Evolutionary conservation across 2,329 filamentous ascomycete species (phyloP).

Genomic region (Phaeosphaeria sp.): DNA sequence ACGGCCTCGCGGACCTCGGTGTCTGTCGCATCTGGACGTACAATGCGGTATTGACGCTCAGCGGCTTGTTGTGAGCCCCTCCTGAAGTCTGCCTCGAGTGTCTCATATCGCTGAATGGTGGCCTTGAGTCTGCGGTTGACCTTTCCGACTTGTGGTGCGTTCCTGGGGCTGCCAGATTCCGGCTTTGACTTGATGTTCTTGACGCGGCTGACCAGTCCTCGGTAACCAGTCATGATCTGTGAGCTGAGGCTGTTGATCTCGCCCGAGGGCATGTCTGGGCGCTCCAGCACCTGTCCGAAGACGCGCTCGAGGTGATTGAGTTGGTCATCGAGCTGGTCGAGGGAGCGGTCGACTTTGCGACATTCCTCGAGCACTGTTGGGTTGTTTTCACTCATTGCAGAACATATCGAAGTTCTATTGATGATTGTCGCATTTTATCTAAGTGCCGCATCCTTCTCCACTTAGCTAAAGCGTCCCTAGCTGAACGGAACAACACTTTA

Average conservation of each 20-base stretch:
- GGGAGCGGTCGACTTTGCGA: conserved; percentile 77
- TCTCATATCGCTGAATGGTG: conserved; percentile 82
- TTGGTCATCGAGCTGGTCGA: conserved; percentile 75
- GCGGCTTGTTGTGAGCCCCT: conserved; percentile 83
- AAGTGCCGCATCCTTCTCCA: too few species aligned
- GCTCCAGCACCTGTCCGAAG: conserved; percentile 75
- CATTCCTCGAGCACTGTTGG: conserved; percentile 91
- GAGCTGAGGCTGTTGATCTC: conserved; percentile 75
- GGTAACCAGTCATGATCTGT: conserved; percentile 84
- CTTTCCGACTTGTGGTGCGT: conserved; percentile 80
- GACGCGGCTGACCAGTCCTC: conserved; percentile 78
- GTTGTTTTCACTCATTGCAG: too few species aligned
- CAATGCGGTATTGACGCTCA: conserved; percentile 88
- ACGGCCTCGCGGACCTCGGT: conserved; percentile 79
- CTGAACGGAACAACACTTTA: too few species aligned
- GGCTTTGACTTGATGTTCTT: conserved; percentile 82
- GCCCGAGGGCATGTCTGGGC: conserved; percentile 75
- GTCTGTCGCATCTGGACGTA: conserved; percentile 79
- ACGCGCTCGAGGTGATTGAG: conserved; percentile 74
- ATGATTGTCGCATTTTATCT: too few species aligned
- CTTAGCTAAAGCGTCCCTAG: too few species aligned
- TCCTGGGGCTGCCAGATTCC: conserved; percentile 74
- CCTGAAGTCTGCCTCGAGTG: conserved; percentile 79
- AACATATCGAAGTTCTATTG: too few species aligned
- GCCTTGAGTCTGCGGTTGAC: conserved; percentile 81